Evolutionary conservation across 768 basidiomycete genomes (phyloP).

Genomic region (Suillus sp.): DNA sequence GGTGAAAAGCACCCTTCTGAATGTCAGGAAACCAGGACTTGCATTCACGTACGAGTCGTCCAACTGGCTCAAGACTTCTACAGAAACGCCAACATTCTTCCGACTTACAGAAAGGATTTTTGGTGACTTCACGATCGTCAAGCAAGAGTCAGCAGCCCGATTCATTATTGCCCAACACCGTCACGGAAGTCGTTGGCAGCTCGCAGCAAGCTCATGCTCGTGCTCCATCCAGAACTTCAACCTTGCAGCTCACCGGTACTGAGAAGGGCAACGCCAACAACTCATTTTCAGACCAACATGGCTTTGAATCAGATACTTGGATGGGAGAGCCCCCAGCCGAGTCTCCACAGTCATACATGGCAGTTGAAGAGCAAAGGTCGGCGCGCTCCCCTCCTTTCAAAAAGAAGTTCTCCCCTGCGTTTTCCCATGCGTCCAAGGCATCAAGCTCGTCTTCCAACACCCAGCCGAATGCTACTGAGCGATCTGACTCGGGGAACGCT

Average conservation of each 20-base stretch:
- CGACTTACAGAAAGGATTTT: slow-evolving; percentile 17
- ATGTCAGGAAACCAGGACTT: slow-evolving; percentile 1
- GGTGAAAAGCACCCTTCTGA: background rate
- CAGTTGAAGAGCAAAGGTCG: background rate
- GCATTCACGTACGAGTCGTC: slow-evolving; percentile 2
- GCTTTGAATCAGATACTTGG: slow-evolving; percentile 9
- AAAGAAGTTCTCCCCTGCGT: slow-evolving; percentile 16
- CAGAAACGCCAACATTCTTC: background rate
- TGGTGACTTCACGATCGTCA: slow-evolving; percentile 22
- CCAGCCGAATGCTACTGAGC: background rate
- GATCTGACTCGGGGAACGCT: slow-evolving; percentile 1
- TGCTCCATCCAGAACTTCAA: slow-evolving; percentile 8
- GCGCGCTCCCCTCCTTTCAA: background rate
- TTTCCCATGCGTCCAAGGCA: slow-evolving; percentile 14
- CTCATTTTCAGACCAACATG: slow-evolving; percentile 4
- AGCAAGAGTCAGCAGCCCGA: slow-evolving; percentile 1
- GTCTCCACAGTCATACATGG: slow-evolving; percentile 7
- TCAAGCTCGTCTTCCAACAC: slow-evolving; percentile 9
- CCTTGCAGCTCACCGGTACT: background rate
- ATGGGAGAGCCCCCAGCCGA: slow-evolving; percentile 13
- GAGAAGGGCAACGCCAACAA: background rate
- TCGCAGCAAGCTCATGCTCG: slow-evolving; percentile 6
- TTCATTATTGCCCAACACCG: background rate
- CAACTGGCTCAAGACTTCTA: slow-evolving; percentile 2
- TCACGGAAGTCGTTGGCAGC: background rate